A percentile compares a stretch with the other conserved stretches of the same genome.
Conservation (phyloP, 768 basidiomycete genomes). For the Crassisporium funariophilum region DNA sequence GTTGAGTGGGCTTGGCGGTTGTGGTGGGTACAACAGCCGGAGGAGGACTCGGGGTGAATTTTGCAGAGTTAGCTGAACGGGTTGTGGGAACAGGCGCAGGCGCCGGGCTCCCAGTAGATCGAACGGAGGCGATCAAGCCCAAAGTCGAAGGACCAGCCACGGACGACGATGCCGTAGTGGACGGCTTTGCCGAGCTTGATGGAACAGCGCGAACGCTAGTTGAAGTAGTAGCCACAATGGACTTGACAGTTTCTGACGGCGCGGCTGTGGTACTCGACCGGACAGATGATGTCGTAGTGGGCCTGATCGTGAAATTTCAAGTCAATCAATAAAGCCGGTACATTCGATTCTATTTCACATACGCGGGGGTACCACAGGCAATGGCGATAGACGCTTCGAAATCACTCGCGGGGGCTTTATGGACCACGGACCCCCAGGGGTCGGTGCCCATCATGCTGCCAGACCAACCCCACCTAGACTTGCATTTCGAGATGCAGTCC, state of each 20-base stretch:
- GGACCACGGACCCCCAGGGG: conserved; percentile 56
- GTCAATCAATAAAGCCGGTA: not conserved
- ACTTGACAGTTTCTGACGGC: conserved; percentile 22
- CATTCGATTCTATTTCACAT: conserved; percentile 7
- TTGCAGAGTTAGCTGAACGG: conserved; percentile 2
- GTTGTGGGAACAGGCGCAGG: conserved; percentile 9
- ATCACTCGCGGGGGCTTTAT: conserved; percentile 31
- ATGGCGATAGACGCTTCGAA: conserved; percentile 38
- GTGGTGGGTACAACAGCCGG: not conserved
- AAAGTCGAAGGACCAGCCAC: conserved; percentile 8
- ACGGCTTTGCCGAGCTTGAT: conserved; percentile 18
- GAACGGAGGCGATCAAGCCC: conserved; percentile 13
- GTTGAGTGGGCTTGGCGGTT: not conserved
- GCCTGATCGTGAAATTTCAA: conserved; percentile 13
- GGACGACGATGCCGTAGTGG: conserved; percentile 10
- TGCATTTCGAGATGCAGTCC: conserved; percentile 42
- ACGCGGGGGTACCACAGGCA: conserved; percentile 41
- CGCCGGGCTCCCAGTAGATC: conserved; percentile 12
- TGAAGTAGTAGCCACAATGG: conserved; percentile 14
- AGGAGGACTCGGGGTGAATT: no score
- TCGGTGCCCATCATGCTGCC: conserved; percentile 53
- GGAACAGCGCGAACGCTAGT: conserved; percentile 15
- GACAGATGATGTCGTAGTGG: conserved; percentile 13
- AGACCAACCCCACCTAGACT: conserved; percentile 47
- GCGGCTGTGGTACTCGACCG: conserved; percentile 22